Evolutionary conservation across 2,329 filamentous ascomycete species (phyloP), one percentile per base, ranked within the genome.

Genomic region (Allantophomopsis cytisporea): DNA sequence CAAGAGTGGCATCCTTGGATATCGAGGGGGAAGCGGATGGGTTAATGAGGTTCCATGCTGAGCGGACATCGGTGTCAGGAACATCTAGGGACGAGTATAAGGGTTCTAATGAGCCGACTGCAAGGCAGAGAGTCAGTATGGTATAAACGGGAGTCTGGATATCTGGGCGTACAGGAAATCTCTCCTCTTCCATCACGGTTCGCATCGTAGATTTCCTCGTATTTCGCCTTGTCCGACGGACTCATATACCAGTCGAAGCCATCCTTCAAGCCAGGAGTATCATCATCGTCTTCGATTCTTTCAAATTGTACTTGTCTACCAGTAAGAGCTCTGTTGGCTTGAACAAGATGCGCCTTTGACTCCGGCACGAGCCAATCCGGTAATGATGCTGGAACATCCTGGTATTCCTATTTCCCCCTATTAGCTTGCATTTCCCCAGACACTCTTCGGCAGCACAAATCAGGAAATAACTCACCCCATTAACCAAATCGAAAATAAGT

Each of bases 211-310:
- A 98, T 98, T 52, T 89, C 85, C 61, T 95, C 87, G 64, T 98
- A 98, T 62, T 95, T 96, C 47, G 76, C 58, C 63, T 93, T 93
- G 63, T 98, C 88, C 21, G 68, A 62, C 1, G 91, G 91, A 43
- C 78, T 87, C 86, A 98, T 98, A 65, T 98, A 98, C 91, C 91
- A 98, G 60, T 98, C 91, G 60, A 98, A 98, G 11, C 89, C 89
- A 60, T 95, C 87, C 59, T 94, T 94, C 45, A 98, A 68, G 1
- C 87, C 87, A 1, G 78, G 76, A 4, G 80, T 77, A 50, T 94
- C 88, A 47, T 80, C 76, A 43, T 94, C 83, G 50, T 87, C 83
- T 40, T 87, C 82, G 43, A 94, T 76, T 45, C 77, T 73, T 60
- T 94, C 88, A 58, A 96, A 95, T 50, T 83, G 77, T 39, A 83